These are phyloP conservation scores for Trichocladium uniseriatum DNA, from an alignment of 495 filamentous ascomycete species.

Conservation along the genomic window DNA sequence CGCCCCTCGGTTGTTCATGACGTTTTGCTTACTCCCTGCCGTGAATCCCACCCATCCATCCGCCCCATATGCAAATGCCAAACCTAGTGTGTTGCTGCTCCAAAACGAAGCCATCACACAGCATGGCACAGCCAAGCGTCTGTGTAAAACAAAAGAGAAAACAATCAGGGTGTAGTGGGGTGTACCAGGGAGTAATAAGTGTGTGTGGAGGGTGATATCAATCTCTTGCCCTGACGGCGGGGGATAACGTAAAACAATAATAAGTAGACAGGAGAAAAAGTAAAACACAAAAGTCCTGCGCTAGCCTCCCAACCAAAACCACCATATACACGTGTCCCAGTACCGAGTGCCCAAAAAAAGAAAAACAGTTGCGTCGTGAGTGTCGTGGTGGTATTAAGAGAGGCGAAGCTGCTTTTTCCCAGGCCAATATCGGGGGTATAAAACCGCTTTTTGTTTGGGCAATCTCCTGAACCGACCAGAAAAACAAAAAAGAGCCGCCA, in stretches of 20 bases:
- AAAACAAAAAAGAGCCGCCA: slow-evolving; percentile 2
- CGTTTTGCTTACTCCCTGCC: neutral
- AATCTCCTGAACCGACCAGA: neutral
- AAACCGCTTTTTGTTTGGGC: slow-evolving; percentile 9
- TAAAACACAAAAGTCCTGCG: neutral
- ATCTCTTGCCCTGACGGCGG: neutral
- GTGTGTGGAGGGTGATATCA: neutral
- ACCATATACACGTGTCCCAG: slow-evolving; percentile 3
- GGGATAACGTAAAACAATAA: neutral
- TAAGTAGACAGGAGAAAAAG: neutral
- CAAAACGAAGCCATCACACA: slow-evolving; percentile 15
- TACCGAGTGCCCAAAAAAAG: neutral
- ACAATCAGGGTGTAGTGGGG: too few relatives aligned
- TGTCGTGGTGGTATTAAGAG: slow-evolving; percentile 11
- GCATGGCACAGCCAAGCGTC: neutral
- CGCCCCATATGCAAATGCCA: slow-evolving; percentile 24
- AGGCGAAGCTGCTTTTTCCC: slow-evolving; percentile 11
- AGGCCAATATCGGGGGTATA: slow-evolving; percentile 16
- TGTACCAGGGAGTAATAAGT: neutral
- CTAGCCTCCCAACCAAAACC: neutral
- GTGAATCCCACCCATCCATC: slow-evolving; percentile 17
- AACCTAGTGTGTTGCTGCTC: slow-evolving; percentile 15
- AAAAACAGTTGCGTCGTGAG: neutral
- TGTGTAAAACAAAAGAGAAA: neutral
- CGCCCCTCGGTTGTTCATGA: slow-evolving; percentile 13